phyloP scores from a whole-genome alignment of 495 filamentous ascomycete genomes.

The Penicillium turbatum region DNA sequence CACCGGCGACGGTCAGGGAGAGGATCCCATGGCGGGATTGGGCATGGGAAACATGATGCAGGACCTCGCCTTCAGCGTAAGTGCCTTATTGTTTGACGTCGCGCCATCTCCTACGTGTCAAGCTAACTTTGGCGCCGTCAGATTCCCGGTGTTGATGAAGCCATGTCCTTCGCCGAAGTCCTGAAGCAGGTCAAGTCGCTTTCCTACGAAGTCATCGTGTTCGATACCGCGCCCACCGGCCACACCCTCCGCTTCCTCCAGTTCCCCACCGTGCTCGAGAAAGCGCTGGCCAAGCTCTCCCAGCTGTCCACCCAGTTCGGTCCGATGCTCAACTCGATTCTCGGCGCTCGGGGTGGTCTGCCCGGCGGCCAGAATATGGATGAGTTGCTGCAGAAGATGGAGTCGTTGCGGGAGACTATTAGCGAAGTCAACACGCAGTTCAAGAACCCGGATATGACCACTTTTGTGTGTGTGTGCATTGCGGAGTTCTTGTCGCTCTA shows the following conservation, averaged over 20 bases:
- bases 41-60: slow-evolving; percentile 74
- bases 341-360: slow-evolving; percentile 75
- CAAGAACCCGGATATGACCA: slow-evolving; percentile 93
- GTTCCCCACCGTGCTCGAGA: slow-evolving; percentile 97
- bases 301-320: slow-evolving; percentile 92
- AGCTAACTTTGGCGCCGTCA: slow-evolving; percentile 29
- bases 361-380: slow-evolving; percentile 88
- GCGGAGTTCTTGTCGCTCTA: slow-evolving; percentile 96
- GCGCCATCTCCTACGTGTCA: slow-evolving; percentile 3
- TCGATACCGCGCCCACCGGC: slow-evolving; percentile 98
- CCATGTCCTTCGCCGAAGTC: slow-evolving; percentile 99
- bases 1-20: slow-evolving; percentile 67
- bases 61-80: slow-evolving; percentile 64
- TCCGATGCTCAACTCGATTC: slow-evolving; percentile 88
- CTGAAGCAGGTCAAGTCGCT: slow-evolving; percentile 99
- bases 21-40: slow-evolving; percentile 60
- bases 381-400: slow-evolving; percentile 91
- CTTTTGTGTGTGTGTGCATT: slow-evolving; percentile 98
- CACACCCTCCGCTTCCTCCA: slow-evolving; percentile 99
- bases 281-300: slow-evolving; percentile 92
- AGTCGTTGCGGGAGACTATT: slow-evolving; percentile 86
- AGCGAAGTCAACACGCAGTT: slow-evolving; percentile 96
- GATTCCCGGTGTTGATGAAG: slow-evolving; percentile 98
- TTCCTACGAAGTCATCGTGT: slow-evolving; percentile 97
- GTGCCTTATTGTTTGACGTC: slow-evolving; percentile 26